Evolutionary conservation across 129 eudicot species (phyloP).

Genomic region (Flaveria brownii): DNA sequence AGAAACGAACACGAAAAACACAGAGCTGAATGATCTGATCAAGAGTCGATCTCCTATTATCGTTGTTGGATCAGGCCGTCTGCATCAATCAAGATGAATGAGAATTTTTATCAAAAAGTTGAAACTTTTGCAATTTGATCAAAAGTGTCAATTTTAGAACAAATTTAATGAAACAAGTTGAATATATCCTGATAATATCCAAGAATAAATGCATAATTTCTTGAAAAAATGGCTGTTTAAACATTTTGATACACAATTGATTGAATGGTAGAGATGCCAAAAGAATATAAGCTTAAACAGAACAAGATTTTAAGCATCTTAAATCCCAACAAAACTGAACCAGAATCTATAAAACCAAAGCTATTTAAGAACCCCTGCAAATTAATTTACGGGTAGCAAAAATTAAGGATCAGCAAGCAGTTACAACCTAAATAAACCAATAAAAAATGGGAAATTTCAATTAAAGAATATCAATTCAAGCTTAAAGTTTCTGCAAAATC

Average conservation of each 20-base stretch:
- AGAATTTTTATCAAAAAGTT: slow-evolving; percentile 13
- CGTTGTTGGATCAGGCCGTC: neutral
- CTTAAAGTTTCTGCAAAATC: neutral
- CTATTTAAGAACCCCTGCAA: neutral
- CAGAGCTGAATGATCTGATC: neutral
- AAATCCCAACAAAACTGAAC: slow-evolving; percentile 13
- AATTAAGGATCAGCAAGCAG: neutral
- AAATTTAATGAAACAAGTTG: slow-evolving; percentile 11
- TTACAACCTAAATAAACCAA: neutral
- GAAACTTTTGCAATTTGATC: slow-evolving; percentile 2
- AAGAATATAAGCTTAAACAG: slow-evolving; percentile 19
- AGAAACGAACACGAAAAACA: neutral
- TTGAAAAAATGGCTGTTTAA: slow-evolving; percentile 22
- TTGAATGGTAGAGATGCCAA: slow-evolving; percentile 26
- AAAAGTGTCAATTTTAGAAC: slow-evolving; percentile 25
- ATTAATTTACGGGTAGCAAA: slow-evolving; percentile 1
- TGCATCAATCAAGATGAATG: slow-evolving; percentile 27
- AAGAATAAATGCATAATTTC: slow-evolving; percentile 24
- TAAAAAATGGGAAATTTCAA: slow-evolving; percentile 10
- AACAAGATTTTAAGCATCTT: slow-evolving; percentile 22
- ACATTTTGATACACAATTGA: slow-evolving; percentile 15
- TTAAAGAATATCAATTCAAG: slow-evolving; percentile 2
- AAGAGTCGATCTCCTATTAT: neutral
- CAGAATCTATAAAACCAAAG: slow-evolving; percentile 13
- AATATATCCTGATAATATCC: slow-evolving; percentile 20